A percentile compares a stretch with the other conserved stretches of the same genome.
phyloP scores from a whole-genome alignment of 495 filamentous ascomycete genomes.

The Hyaloscypha hepaticicola region DNA sequence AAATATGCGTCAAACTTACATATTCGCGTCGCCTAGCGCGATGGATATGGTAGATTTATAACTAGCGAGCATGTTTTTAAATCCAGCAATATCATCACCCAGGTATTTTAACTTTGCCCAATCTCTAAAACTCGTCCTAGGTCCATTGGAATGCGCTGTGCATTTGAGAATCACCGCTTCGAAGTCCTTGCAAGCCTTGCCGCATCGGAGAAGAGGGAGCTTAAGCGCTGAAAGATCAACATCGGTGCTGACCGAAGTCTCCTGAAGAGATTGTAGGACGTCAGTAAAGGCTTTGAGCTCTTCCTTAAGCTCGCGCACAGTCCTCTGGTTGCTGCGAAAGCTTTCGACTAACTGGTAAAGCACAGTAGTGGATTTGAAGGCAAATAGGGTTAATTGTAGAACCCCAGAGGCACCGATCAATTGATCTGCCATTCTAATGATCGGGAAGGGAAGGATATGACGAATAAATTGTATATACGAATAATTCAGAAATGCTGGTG shows the following conservation, averaged over 20 bases:
- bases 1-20: constrained; percentile 31
- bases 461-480: not conserved
- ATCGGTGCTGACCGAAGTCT: constrained; percentile 27
- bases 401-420: constrained; percentile 25
- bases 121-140: constrained; percentile 36
- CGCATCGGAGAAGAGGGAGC: constrained; percentile 34
- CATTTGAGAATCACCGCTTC: constrained; percentile 32
- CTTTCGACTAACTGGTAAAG: constrained; percentile 43
- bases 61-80: constrained; percentile 37
- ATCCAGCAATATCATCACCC: constrained; percentile 36
- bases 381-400: constrained; percentile 33
- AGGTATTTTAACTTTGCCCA: constrained; percentile 37
- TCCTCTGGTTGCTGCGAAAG: constrained; percentile 39
- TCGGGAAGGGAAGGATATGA: not conserved
- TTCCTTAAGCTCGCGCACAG: constrained; percentile 41
- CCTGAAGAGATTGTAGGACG: constrained; percentile 38
- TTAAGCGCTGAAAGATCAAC: constrained; percentile 28
- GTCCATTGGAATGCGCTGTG: constrained; percentile 26
- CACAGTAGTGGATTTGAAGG: constrained; percentile 41
- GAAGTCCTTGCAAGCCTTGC: constrained; percentile 36
- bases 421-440: constrained; percentile 18
- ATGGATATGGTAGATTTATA: constrained; percentile 45
- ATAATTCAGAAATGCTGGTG: not conserved
- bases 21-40: constrained; percentile 39
- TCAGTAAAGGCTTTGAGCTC: constrained; percentile 42